Evolutionary conservation across 495 filamentous ascomycete species (phyloP), one percentile per base, ranked within the genome.

Genomic region (Penicillium cataractarum): DNA sequence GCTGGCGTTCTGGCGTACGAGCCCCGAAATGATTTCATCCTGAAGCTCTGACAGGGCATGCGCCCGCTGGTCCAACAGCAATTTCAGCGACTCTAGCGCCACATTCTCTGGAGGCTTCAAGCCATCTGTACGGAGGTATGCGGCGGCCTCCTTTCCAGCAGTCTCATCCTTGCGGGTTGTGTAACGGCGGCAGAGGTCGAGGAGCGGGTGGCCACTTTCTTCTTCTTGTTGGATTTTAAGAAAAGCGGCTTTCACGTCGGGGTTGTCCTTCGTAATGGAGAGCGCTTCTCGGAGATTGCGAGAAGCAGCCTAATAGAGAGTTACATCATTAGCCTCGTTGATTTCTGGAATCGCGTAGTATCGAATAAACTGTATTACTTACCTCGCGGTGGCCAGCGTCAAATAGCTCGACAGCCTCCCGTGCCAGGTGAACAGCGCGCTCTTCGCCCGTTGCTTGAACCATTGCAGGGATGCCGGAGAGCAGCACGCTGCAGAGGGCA

Each of bases 231-330:
- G 77, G 52, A 87, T 77, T 59, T 79, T 80, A 29, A 82, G 63
- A 53, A 87, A 80, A 32, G 81, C 82, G 24, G 73, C 76, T 74
- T 82, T 82, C 57, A 89, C 80, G 60, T 79, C 60, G 22, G 74
- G 55, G 66, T 88, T 82, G 2, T 86, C 78, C 24, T 86, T 84
- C 17, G 84, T 83, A 50, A 90, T 76, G n/a, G 81, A 81, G 57
- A 83, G 78, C 24, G 87, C 87, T 77, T 90, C 84, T 73, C 84
- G 81, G 46, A 90, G 77, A 54, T 82, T 83, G 56, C 85, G 79
- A 39, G 82, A 80, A 27, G 83, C 85, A 50, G 82, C 83, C 86
- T 88, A 64, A 3, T 55, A 19, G 24, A 50, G 29, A 39, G 27
- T 37, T 55, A 44, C 19, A 60, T 31, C 37, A 37, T 60, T 13